A percentile compares a stretch with the other conserved stretches of the same genome.
Conservation (phyloP, 2,329 filamentous ascomycete species). For the Geoglossum cookeanum region DNA sequence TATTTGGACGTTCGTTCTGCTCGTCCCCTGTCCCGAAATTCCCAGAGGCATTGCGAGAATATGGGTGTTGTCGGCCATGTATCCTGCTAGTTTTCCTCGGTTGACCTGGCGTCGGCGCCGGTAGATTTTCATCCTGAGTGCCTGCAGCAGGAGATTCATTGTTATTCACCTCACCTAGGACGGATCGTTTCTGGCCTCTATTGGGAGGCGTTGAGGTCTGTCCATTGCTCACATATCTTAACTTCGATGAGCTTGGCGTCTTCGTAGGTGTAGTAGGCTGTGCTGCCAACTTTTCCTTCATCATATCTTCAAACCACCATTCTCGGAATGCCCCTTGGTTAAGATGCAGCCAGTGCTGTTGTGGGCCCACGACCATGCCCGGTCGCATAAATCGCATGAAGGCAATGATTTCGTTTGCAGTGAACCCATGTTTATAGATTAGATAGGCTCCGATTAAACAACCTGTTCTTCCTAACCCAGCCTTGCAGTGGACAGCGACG, state of each 20-base stretch:
- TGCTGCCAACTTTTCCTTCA: conserved; percentile 65
- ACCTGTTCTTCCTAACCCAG: conserved; percentile 82
- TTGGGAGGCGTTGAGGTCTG: conserved; percentile 74
- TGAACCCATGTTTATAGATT: conserved; percentile 94
- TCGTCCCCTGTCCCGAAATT: conserved; percentile 30
- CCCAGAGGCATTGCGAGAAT: conserved; percentile 15
- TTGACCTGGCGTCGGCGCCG: conserved; percentile 87
- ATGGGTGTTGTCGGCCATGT: conserved; percentile 49
- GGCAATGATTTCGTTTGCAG: conserved; percentile 88
- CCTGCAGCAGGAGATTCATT: conserved; percentile 37
- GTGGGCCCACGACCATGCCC: conserved; percentile 95
- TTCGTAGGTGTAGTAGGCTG: conserved; percentile 29
- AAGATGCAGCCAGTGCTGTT: conserved; percentile 96
- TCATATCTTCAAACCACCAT: conserved; percentile 71
- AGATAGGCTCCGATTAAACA: conserved; percentile 95
- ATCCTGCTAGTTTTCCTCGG: conserved; percentile 72
- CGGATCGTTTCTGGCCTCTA: conserved; percentile 46
- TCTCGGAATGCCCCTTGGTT: conserved; percentile 96
- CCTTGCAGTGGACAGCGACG: conserved; percentile 97
- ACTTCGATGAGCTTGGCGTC: conserved; percentile 20
- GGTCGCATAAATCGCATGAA: conserved; percentile 99
- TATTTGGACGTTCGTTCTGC: conserved; percentile 29
- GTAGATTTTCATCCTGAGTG: conserved; percentile 67
- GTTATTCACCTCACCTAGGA: conserved; percentile 83
- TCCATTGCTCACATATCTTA: conserved; percentile 38